These are phyloP conservation scores for Zea mays DNA, from an alignment of 176 grass and related monocot genomes.

Conservation along the genomic window DNA sequence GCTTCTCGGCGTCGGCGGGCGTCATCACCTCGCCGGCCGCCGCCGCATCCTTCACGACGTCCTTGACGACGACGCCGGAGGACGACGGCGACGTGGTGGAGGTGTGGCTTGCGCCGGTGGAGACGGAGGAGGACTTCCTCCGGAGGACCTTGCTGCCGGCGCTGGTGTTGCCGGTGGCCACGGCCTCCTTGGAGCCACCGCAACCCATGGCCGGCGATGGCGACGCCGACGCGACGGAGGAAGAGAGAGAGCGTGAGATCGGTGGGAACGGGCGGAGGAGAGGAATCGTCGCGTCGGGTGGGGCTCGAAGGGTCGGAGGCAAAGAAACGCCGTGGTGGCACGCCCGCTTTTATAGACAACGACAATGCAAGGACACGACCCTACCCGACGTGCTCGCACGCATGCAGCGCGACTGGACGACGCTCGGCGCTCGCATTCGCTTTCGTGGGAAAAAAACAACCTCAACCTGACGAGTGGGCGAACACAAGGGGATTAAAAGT, in stretches of 20 bases:
- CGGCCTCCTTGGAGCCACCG: constrained; percentile 77
- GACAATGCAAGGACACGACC: not conserved
- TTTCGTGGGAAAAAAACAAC: constrained; percentile 31
- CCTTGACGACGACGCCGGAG: constrained; percentile 10
- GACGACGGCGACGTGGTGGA: not conserved
- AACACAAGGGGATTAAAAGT: not conserved
- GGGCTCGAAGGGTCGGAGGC: constrained; percentile 42
- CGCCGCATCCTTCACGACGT: constrained; percentile 20
- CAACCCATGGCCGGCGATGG: constrained; percentile 69
- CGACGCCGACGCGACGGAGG: constrained; percentile 3
- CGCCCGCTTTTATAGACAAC: constrained; percentile 24
- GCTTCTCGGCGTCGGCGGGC: constrained; percentile 23
- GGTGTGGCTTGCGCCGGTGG: constrained; percentile 5
- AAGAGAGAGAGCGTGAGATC: not conserved
- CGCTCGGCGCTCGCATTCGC: not conserved
- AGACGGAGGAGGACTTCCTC: constrained; percentile 50
- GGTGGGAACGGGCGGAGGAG: constrained; percentile 1
- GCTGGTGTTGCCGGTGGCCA: constrained; percentile 72
- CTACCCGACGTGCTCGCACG: not conserved
- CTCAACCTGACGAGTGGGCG: not conserved
- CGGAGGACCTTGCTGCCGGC: constrained; percentile 42
- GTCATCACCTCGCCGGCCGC: not conserved
- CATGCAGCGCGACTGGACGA: not conserved
- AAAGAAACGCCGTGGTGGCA: constrained; percentile 23
- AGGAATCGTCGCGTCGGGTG: constrained; percentile 33